Evolutionary conservation across 306 rosid species (phyloP).

Genomic region (Castanea crenata): DNA sequence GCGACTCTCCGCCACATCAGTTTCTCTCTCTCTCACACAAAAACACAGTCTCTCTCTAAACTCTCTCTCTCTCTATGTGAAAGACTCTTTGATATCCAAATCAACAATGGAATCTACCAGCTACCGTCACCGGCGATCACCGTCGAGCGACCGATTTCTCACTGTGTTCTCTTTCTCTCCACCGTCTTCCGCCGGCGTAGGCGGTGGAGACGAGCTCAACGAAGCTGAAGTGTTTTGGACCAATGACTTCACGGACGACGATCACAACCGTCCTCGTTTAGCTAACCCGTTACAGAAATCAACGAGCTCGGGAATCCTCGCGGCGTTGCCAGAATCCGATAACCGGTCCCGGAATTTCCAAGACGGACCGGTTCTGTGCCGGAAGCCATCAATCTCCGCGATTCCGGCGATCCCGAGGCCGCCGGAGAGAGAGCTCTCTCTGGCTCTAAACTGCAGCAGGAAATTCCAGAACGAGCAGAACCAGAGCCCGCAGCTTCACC

Average conservation of each 20-base stretch:
- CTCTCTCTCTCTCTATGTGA: not conserved
- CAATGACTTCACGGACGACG: constrained; percentile 36
- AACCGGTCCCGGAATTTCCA: not conserved
- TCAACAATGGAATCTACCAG: constrained; percentile 49
- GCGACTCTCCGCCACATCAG: constrained; percentile 59
- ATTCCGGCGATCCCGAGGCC: constrained; percentile 63
- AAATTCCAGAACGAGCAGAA: constrained; percentile 30
- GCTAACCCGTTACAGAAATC: constrained; percentile 14
- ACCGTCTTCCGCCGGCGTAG: not conserved
- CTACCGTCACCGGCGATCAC: constrained; percentile 47
- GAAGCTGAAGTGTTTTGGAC: constrained; percentile 82
- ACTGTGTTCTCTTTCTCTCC: constrained; percentile 37
- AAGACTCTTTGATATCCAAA: not conserved
- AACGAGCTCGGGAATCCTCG: constrained; percentile 60
- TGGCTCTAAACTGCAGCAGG: constrained; percentile 34
- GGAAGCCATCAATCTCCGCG: constrained; percentile 36
- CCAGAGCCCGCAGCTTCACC: not conserved
- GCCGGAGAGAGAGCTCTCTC: constrained; percentile 34
- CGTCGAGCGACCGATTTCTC: constrained; percentile 61
- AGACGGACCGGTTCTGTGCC: constrained; percentile 37
- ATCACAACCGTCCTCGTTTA: not conserved
- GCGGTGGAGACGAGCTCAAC: constrained; percentile 48
- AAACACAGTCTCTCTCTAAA: not conserved
- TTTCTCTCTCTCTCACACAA: not conserved
- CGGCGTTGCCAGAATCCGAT: constrained; percentile 38